Percentiles rank a stretch among this genome's conserved stretches.
Evolutionary conservation across 1,284 basidiomycete species (phyloP).

Genomic region (Austroboletus novae-zelandiae): DNA sequence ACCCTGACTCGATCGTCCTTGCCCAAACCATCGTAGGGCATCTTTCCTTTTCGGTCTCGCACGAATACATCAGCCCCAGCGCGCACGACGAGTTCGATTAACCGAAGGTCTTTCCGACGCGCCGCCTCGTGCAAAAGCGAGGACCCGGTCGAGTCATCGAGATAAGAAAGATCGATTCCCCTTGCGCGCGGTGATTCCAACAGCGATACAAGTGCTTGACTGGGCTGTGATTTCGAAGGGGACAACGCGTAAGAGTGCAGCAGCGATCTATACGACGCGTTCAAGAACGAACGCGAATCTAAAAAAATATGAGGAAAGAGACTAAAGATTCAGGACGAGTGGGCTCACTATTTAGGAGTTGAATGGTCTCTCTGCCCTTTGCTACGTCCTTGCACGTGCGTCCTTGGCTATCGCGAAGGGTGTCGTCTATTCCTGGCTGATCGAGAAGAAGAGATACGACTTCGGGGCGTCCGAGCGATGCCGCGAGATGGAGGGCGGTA

Average conservation of each 20-base stretch:
- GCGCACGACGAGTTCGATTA: slow-evolving; percentile 82
- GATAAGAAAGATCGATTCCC: slow-evolving; percentile 63
- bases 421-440: slow-evolving; percentile 82
- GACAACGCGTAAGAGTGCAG: slow-evolving; percentile 76
- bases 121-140: slow-evolving; percentile 90
- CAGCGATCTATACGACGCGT: slow-evolving; percentile 72
- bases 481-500: slow-evolving; percentile 86
- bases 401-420: slow-evolving; percentile 68
- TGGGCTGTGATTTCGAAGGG: slow-evolving; percentile 40
- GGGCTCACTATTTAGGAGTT: slow-evolving; percentile 62
- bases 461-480: slow-evolving; percentile 77
- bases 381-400: slow-evolving; percentile 76
- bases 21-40: slow-evolving; percentile 67
- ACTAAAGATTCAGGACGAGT: background rate
- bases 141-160: slow-evolving; percentile 77
- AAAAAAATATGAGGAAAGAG: slow-evolving; percentile 8
- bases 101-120: slow-evolving; percentile 72
- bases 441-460: slow-evolving; percentile 74
- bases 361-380: slow-evolving; percentile 68
- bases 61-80: slow-evolving; percentile 91
- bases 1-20: slow-evolving; percentile 83
- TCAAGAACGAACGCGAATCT: slow-evolving; percentile 84
- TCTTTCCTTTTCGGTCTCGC: slow-evolving; percentile 76
- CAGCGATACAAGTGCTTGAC: slow-evolving; percentile 50
- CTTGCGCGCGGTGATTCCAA: slow-evolving; percentile 62